Evolutionary conservation across 2,329 filamentous ascomycete species (phyloP).

Genomic region (Helotiales sp.): DNA sequence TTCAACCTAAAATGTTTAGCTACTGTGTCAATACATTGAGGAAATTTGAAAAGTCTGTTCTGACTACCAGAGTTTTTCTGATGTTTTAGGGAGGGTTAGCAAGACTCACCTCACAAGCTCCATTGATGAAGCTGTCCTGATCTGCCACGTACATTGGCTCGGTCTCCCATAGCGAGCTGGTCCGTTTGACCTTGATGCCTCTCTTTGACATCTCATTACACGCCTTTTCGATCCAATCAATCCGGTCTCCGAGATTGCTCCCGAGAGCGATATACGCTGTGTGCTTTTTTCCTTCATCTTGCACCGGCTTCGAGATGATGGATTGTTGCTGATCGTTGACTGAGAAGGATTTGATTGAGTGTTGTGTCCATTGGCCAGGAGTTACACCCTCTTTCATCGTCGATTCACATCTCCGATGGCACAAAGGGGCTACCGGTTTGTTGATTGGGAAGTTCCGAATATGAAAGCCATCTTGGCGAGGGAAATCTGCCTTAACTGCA

Average conservation of each 20-base stretch:
- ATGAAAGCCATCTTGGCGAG: neutral
- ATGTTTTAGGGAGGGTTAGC: neutral
- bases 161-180: slow-evolving; percentile 91
- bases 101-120: slow-evolving; percentile 77
- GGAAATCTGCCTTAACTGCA: slow-evolving; percentile 1
- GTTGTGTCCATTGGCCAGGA: slow-evolving; percentile 21
- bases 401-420: neutral
- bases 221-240: slow-evolving; percentile 82
- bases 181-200: slow-evolving; percentile 73
- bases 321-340: neutral
- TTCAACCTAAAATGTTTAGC: slow-evolving; percentile 69
- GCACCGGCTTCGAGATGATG: neutral
- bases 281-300: slow-evolving; percentile 2
- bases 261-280: slow-evolving; percentile 82
- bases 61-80: no score
- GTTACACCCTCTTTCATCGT: neutral
- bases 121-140: slow-evolving; percentile 87
- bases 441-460: neutral
- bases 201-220: slow-evolving; percentile 73
- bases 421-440: neutral
- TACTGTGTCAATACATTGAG: no score
- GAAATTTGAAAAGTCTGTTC: no score
- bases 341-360: slow-evolving; percentile 6
- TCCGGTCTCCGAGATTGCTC: slow-evolving; percentile 86
- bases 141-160: slow-evolving; percentile 95